Conservation (phyloP, 2,329 filamentous ascomycete species). For the Exophiala phaeomuriformis region DNA sequence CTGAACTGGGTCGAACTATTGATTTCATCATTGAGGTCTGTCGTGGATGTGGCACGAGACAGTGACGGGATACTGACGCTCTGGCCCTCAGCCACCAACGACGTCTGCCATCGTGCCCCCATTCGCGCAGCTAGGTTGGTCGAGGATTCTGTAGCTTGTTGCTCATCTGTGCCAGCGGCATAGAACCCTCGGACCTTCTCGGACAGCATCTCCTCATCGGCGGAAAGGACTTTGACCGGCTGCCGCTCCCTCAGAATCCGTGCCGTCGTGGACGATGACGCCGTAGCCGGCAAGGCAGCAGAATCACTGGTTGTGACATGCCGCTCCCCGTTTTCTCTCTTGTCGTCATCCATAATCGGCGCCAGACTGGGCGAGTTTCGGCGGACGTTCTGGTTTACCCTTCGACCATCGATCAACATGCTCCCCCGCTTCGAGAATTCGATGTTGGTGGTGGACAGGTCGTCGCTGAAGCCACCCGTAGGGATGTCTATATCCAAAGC, state of each 20-base stretch:
- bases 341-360: constrained; percentile 21
- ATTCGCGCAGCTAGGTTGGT: constrained; percentile 34
- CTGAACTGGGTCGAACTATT: constrained; percentile 10
- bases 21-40: constrained; percentile 21
- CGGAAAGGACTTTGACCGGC: constrained; percentile 49
- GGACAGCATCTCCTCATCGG: constrained; percentile 57
- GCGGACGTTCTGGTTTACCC: constrained; percentile 33
- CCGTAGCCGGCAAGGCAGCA: not conserved
- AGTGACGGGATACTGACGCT: constrained; percentile 29
- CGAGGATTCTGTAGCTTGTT: constrained; percentile 37
- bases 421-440: constrained; percentile 56
- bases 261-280: constrained; percentile 14
- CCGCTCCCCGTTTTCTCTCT: constrained; percentile 15
- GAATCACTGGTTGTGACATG: constrained; percentile 18
- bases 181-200: constrained; percentile 59
- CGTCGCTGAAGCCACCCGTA: constrained; percentile 44
- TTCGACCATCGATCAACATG: constrained; percentile 50
- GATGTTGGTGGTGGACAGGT: constrained; percentile 46
- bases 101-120: constrained; percentile 38
- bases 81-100: constrained; percentile 25
- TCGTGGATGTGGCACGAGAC: constrained; percentile 28
- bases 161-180: constrained; percentile 52
- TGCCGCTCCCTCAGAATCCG: constrained; percentile 36
- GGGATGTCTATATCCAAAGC: constrained; percentile 47
- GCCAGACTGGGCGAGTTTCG: constrained; percentile 17